Base-by-base conservation (phyloP, 2,329 filamentous ascomycete genomes). In the Cephalotrichum gorgonifer region DNA sequence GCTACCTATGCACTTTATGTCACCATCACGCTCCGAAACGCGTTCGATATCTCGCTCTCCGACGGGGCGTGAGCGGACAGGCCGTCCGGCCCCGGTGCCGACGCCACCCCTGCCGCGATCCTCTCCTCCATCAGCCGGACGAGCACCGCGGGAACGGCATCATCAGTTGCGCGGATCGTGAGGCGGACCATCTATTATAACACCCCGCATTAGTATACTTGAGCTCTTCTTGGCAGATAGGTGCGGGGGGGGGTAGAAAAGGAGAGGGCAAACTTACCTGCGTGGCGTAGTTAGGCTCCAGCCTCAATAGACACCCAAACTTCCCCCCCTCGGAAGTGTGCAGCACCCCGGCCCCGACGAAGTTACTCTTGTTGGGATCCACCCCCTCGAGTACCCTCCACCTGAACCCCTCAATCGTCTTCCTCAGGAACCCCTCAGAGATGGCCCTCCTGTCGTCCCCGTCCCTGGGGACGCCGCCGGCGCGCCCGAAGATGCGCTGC, bases 171-270 rank as follows among this genome's bases (percentile, higher is more conserved):
- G 54, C 93, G 80, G 57, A 98, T 85, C 0, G 93, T 98, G 52
- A 97, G 74, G 48, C 93, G 90, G 59, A 94, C 86, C 88, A 96
- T 96, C 93, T 96, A 28, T n/a, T n/a, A n/a, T n/a, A n/a, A n/a
- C n/a, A 56, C 7, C 53, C 26, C 57, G 51, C 55, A 30, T 60
- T 54, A 66, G 56, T 49, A 51, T 23, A 27, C 8, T 7, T 31
- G n/a, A 46, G 3, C 17, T 12, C 26, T 8, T 3, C 25, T 33
- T 1, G 12, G 4, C 17, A 26, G 28, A 7, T 33, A 27, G 26
- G 8, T 35, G 28, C 2, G 30, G 14, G 15, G 33, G 15, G 17
- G 33, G 33, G 33, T 39, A 20, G 20, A 28, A 23, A n/a, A 35
- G 41, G 33, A 30, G 14, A 4, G n/a, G 27, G 11, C 35, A 20